These are phyloP conservation scores for Coffea canephora DNA, from an alignment of 257 asterid species.

Conservation along the genomic window DNA sequence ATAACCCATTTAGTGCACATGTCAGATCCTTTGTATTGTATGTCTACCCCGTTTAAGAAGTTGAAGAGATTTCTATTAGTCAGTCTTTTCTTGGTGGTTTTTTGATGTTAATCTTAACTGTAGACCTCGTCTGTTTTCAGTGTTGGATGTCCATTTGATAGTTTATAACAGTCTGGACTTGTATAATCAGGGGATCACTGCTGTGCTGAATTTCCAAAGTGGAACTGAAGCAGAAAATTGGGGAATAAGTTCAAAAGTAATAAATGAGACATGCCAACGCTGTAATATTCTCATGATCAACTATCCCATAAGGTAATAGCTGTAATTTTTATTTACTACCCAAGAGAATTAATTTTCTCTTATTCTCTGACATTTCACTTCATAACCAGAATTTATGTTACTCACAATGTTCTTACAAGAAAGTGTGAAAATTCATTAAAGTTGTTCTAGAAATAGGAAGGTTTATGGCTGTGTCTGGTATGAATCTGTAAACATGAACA, in stretches of 20 bases:
- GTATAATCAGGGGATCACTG: conserved; percentile 75
- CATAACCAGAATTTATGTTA: not conserved
- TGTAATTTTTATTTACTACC: not conserved
- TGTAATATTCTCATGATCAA: conserved; percentile 78
- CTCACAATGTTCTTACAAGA: not conserved
- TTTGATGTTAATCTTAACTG: not conserved
- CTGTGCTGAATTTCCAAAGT: conserved; percentile 93
- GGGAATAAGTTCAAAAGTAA: conserved; percentile 68
- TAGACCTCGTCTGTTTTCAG: conserved; percentile 1
- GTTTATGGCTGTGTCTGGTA: not conserved
- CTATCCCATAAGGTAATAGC: conserved; percentile 78
- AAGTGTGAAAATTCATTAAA: not conserved
- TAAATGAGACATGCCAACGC: conserved; percentile 78
- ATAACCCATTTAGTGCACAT: not conserved
- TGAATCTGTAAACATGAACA: not conserved
- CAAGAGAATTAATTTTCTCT: not conserved
- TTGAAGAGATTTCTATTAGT: not conserved
- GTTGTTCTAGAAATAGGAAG: not conserved
- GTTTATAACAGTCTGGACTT: conserved; percentile 32
- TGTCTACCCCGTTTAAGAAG: not conserved
- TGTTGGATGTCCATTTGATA: conserved; percentile 26
- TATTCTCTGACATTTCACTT: not conserved
- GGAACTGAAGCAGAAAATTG: conserved; percentile 77
- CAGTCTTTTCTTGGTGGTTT: not conserved
- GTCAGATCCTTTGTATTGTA: not conserved